Evolutionary conservation across 768 basidiomycete species (phyloP).

Genomic region (Cystofilobasidium macerans): DNA sequence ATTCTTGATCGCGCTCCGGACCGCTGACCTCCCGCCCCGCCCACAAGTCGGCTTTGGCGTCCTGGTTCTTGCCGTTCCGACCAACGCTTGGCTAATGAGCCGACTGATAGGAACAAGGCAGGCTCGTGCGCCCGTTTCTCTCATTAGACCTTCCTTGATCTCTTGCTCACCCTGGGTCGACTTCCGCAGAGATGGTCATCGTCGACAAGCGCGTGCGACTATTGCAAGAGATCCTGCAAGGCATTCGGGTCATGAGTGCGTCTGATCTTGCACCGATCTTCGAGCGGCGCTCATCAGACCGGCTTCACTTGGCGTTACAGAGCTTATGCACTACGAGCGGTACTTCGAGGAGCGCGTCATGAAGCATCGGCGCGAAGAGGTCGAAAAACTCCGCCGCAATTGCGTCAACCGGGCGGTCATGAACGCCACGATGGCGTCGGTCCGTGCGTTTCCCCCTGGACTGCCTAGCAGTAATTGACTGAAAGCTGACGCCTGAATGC

Average conservation of each 20-base stretch:
- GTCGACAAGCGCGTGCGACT: constrained; percentile 58
- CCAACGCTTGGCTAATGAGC: constrained; percentile 48
- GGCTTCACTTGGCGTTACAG: neutral
- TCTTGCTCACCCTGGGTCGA: no score
- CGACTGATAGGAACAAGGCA: constrained; percentile 42
- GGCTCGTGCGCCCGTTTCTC: neutral
- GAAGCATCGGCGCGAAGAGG: constrained; percentile 30
- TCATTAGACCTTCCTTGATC: neutral
- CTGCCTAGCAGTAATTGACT: no score
- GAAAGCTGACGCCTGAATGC: no score
- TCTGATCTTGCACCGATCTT: neutral
- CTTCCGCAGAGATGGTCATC: constrained; percentile 45
- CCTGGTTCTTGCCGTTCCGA: constrained; percentile 50
- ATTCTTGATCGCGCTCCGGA: no score
- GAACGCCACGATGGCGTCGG: neutral
- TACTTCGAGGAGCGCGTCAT: constrained; percentile 32
- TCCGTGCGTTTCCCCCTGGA: neutral
- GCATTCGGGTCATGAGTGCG: constrained; percentile 50
- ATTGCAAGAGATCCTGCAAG: constrained; percentile 55
- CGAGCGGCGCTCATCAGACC: neutral
- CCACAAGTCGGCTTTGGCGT: constrained; percentile 48
- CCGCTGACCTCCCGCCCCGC: neutral
- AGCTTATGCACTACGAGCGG: constrained; percentile 52
- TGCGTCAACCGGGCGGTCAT: constrained; percentile 21
- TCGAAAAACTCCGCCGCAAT: constrained; percentile 30